Evolutionary conservation across 2,329 filamentous ascomycete genomes (phyloP).

Genomic region (Herpomyces periplanetae): DNA sequence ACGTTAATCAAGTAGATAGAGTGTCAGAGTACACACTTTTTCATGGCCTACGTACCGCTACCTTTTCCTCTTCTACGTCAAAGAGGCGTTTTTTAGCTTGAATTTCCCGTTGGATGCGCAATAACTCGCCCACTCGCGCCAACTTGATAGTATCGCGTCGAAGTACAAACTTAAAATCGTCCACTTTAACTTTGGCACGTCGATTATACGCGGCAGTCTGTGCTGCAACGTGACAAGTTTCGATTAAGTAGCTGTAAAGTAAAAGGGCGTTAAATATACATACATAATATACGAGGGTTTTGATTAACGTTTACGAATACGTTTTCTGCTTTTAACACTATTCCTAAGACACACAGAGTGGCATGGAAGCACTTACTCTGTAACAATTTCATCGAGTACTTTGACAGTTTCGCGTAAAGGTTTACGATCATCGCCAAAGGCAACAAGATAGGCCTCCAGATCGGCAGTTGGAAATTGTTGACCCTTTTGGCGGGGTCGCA

Average conservation of each 20-base stretch:
- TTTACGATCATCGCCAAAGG: conserved; percentile 33
- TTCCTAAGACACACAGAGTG: too few relatives aligned
- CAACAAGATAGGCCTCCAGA: conserved; percentile 32
- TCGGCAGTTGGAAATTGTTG: conserved; percentile 10
- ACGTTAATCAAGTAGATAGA: too few relatives aligned
- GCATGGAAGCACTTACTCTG: conserved; percentile 19
- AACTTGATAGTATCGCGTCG: conserved; percentile 48
- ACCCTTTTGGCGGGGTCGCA: conserved; percentile 11
- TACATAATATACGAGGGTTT: neutral
- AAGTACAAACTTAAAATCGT: conserved; percentile 84
- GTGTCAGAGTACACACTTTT: too few relatives aligned
- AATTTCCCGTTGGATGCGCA: conserved; percentile 54
- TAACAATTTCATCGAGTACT: conserved; percentile 71
- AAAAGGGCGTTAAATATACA: neutral
- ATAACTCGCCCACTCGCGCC: conserved; percentile 53
- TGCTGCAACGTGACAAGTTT: conserved; percentile 60
- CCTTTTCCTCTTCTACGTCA: conserved; percentile 8
- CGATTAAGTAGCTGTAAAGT: conserved; percentile 31
- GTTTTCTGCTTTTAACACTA: too few relatives aligned
- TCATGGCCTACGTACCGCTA: conserved; percentile 1
- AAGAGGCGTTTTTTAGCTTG: conserved; percentile 43
- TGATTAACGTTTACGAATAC: too few relatives aligned
- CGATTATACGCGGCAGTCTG: conserved; percentile 48
- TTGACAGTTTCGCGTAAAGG: conserved; percentile 50
- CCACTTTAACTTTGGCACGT: conserved; percentile 84